Percentiles rank a stretch among this genome's conserved stretches.
phyloP scores from a whole-genome alignment of 73 alveolate species.

The Blepharisma stoltei region DNA sequence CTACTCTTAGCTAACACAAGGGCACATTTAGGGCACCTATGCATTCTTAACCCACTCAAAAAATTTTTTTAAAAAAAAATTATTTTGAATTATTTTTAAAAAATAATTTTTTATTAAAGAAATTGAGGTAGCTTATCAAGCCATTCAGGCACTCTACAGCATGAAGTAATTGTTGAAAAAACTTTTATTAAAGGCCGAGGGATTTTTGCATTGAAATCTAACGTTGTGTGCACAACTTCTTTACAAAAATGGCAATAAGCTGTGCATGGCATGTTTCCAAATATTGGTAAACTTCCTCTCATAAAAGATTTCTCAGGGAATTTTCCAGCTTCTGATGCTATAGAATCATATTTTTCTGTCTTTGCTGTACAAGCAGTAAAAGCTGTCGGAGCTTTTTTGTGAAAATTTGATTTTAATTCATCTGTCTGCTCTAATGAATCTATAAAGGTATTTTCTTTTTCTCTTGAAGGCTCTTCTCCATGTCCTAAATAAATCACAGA shows the following conservation, averaged over 20 bases:
- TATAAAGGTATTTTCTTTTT: no score
- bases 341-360: no score
- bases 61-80: no score
- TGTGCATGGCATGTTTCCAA: background rate
- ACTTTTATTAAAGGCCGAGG: background rate
- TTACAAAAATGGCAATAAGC: background rate
- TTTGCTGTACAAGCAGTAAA: no score
- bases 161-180: background rate
- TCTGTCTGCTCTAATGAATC: no score
- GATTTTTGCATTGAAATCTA: background rate
- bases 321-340: no score
- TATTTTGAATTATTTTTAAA: no score
- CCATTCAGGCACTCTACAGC: conserved; percentile 1
- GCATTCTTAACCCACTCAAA: no score
- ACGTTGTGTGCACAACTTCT: background rate
- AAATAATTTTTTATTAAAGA: no score
- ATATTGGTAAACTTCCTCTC: background rate
- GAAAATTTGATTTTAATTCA: no score
- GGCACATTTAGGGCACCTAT: background rate
- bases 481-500: background rate
- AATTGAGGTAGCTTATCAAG: no score
- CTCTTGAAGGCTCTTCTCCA: background rate
- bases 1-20: background rate
- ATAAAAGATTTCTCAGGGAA: background rate
- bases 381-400: no score